phyloP scores from a whole-genome alignment of 164 flowering plant species.

The Sedum album region DNA sequence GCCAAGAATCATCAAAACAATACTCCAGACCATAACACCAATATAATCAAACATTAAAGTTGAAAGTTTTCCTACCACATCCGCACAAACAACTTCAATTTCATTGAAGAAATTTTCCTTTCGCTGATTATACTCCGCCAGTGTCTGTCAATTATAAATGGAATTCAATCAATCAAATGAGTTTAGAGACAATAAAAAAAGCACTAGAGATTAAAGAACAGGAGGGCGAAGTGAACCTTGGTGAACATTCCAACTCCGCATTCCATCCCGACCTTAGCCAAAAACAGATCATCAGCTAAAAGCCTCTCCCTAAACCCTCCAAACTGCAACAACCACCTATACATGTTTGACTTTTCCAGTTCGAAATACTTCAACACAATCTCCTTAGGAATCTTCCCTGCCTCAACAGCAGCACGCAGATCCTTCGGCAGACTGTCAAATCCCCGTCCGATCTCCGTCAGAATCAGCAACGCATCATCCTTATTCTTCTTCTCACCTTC shows the following conservation, averaged over 20 bases:
- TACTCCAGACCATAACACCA: neutral
- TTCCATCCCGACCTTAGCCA: slow-evolving; percentile 39
- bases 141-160: slow-evolving; percentile 33
- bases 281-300: slow-evolving; percentile 43
- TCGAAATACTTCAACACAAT: slow-evolving; percentile 39
- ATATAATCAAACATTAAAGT: neutral
- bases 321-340: slow-evolving; percentile 38
- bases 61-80: slow-evolving; percentile 44
- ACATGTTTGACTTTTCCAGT: slow-evolving; percentile 28
- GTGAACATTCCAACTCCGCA: slow-evolving; percentile 55
- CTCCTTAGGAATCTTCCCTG: slow-evolving; percentile 45
- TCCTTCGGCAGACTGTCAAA: slow-evolving; percentile 37
- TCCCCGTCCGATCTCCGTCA: slow-evolving; percentile 38
- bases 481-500: slow-evolving; percentile 42
- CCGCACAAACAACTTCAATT: slow-evolving; percentile 58
- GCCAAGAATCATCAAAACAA: too few relatives aligned
- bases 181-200: too few relatives aligned
- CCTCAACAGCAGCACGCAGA: slow-evolving; percentile 39
- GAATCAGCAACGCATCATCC: slow-evolving; percentile 42
- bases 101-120: slow-evolving; percentile 61
- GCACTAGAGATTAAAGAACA: too few relatives aligned
- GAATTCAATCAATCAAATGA: neutral
- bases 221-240: slow-evolving; percentile 18
- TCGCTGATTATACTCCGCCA: slow-evolving; percentile 59
- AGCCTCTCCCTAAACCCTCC: slow-evolving; percentile 42